Percentiles rank a stretch among this genome's conserved stretches.
Conservation (phyloP, 2,329 filamentous ascomycete species). For the Aspergillus quadrilineatus region DNA sequence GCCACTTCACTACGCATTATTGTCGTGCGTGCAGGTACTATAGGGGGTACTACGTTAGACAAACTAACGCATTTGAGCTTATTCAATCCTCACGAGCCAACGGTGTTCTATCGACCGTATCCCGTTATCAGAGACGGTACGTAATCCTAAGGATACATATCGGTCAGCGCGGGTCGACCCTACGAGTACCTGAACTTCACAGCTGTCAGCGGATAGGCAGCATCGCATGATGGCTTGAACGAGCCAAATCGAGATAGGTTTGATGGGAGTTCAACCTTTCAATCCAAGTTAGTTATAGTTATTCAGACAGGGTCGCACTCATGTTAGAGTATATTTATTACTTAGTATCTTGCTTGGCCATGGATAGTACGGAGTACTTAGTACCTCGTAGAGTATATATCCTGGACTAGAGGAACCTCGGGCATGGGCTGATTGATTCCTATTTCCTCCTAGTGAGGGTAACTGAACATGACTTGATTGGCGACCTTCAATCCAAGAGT, state of each 20-base stretch:
- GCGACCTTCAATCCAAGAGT: too few relatives aligned
- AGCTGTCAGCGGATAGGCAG: too few relatives aligned
- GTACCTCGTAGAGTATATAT: background rate
- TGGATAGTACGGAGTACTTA: background rate
- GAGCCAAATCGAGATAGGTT: background rate
- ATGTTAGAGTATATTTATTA: background rate
- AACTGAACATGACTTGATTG: too few relatives aligned
- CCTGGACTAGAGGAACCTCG: too few relatives aligned
- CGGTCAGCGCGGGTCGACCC: background rate
- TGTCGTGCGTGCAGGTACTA: background rate
- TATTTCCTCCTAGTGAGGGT: too few relatives aligned
- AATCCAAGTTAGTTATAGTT: too few relatives aligned
- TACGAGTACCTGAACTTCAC: too few relatives aligned
- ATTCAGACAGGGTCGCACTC: background rate
- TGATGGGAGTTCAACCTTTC: background rate
- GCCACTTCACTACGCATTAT: background rate
- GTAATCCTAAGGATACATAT: constrained; percentile 1
- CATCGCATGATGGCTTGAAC: too few relatives aligned
- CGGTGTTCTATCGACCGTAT: constrained; percentile 3
- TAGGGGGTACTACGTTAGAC: background rate
- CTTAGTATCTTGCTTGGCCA: background rate
- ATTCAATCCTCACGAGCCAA: constrained; percentile 12
- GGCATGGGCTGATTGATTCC: too few relatives aligned
- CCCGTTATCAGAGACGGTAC: constrained; percentile 9
- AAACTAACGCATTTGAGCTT: background rate